Conservation (phyloP, 2,329 filamentous ascomycete genomes). For the Trichoderma cornu-damae region DNA sequence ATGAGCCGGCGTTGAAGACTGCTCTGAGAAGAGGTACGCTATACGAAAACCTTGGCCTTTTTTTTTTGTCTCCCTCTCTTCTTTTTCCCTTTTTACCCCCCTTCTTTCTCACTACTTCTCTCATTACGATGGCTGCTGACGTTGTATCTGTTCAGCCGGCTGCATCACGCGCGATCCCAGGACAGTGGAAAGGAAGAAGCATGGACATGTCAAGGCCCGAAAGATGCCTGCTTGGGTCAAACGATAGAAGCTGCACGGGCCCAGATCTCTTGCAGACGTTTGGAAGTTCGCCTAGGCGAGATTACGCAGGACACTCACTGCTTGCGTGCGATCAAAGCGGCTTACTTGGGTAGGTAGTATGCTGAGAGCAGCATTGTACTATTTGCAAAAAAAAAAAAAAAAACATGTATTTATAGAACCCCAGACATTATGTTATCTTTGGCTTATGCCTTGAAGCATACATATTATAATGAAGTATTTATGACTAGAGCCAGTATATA, state of each 20-base stretch:
- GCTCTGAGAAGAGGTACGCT: slow-evolving; percentile 78
- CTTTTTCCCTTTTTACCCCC: neutral
- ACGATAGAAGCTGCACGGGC: slow-evolving; percentile 41
- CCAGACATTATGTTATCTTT: neutral
- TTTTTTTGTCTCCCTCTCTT: neutral
- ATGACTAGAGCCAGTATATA: neutral
- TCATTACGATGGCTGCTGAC: slow-evolving; percentile 38
- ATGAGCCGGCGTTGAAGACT: slow-evolving; percentile 89
- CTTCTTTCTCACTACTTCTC: slow-evolving; percentile 14
- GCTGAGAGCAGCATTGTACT: slow-evolving; percentile 12
- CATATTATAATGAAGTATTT: slow-evolving; percentile 13
- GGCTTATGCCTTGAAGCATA: neutral
- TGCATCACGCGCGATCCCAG: slow-evolving; percentile 87
- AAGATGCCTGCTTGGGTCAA: slow-evolving; percentile 99
- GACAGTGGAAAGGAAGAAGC: slow-evolving; percentile 96
- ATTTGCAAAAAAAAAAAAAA: slow-evolving; percentile 8
- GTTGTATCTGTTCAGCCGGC: slow-evolving; percentile 59
- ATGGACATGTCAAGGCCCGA: slow-evolving; percentile 89
- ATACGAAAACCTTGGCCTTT: neutral
- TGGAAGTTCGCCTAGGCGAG: slow-evolving; percentile 4
- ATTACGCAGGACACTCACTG: slow-evolving; percentile 14
- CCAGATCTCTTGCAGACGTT: slow-evolving; percentile 1
- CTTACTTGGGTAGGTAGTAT: neutral
- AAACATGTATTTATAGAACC: slow-evolving; percentile 20
- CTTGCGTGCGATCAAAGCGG: neutral